Evolutionary conservation across 1,284 basidiomycete genomes (phyloP), one percentile per base, ranked within the genome.

Genomic region (Ceratobasidium papillatum): DNA sequence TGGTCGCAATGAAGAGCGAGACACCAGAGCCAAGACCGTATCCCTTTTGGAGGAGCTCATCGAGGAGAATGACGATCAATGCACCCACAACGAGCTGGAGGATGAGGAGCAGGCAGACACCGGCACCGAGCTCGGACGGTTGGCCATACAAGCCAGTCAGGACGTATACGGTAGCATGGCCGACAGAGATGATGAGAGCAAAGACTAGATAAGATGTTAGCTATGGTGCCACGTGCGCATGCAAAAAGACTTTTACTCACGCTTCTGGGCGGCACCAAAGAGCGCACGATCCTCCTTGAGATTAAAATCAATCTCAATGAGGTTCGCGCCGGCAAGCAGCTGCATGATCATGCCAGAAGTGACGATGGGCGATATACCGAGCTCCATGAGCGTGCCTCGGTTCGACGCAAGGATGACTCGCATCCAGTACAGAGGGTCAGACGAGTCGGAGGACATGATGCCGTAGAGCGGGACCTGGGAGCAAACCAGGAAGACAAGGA

Each of bases 301-400:
- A 77, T 90, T 91, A 82, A 98, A 99, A 85, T 99, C 97, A 79
- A 99, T 94, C 78, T 99, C 97, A 81, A 99, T 94, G 80, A 99
- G 87, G 84, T 96, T 98, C 66, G 98, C 97, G 76, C 97, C 97
- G 22, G 97, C 96, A 77, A 99, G 88, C 64, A 99, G 91, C 84
- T 99, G 97, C 94, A 99, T 99, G 85, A 99, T 99, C 97, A 99
- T 99, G 80, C 97, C 97, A 54, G 91, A 94, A 14, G 97, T 99
- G 81, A 99, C 91, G 82, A 99, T 98, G 74, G 98, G 97, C 59
- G 92, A 96, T 80, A 99, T 99, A 80, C 98, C 97, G 76, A 99
- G 90, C 85, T 99, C 97, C 97, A 99, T 99, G 77, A 99, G 91
- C 0, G 97, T 99, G 79, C 97, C 97, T 78, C 98, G 90, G 86